These are phyloP conservation scores for Chrysoporthe puriensis DNA, from an alignment of 2,329 filamentous ascomycete genomes.

Conservation along the genomic window DNA sequence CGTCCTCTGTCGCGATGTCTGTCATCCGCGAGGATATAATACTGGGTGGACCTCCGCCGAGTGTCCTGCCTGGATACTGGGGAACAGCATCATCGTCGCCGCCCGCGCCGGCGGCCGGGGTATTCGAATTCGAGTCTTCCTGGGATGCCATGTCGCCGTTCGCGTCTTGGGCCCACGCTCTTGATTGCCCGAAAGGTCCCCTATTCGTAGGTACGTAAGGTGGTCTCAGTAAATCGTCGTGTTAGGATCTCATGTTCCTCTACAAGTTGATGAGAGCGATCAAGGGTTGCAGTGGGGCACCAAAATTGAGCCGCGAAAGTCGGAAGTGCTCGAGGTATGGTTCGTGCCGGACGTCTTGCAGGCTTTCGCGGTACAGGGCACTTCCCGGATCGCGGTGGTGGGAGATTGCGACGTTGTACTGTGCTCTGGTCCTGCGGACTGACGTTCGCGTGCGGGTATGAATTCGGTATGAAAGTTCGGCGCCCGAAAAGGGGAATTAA, in stretches of 20 bases:
- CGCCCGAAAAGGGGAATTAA: neutral
- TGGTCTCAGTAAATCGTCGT: conserved; percentile 10
- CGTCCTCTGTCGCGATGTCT: conserved; percentile 63
- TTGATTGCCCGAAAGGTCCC: neutral
- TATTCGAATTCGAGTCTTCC: conserved; percentile 40
- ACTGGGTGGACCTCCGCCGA: conserved; percentile 54
- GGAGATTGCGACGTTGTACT: conserved; percentile 21
- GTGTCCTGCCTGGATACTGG: conserved; percentile 45
- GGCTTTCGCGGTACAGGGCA: neutral
- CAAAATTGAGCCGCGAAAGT: conserved; percentile 1
- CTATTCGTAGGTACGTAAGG: conserved; percentile 4
- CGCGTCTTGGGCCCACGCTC: neutral
- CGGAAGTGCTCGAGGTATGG: neutral
- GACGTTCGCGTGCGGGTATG: neutral
- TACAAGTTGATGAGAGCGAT: conserved; percentile 1
- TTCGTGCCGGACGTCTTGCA: neutral
- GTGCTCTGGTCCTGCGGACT: neutral
- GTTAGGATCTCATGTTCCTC: conserved; percentile 21
- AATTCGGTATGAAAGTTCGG: conserved; percentile 5
- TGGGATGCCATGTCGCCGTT: conserved; percentile 43
- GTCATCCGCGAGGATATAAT: conserved; percentile 76
- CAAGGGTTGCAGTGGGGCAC: neutral
- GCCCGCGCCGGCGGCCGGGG: conserved; percentile 35
- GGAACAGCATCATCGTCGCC: conserved; percentile 45
- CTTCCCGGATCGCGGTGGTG: conserved; percentile 8